Base-by-base conservation (phyloP, 2,329 filamentous ascomycete species). In the Sporothrix brasiliensis region DNA sequence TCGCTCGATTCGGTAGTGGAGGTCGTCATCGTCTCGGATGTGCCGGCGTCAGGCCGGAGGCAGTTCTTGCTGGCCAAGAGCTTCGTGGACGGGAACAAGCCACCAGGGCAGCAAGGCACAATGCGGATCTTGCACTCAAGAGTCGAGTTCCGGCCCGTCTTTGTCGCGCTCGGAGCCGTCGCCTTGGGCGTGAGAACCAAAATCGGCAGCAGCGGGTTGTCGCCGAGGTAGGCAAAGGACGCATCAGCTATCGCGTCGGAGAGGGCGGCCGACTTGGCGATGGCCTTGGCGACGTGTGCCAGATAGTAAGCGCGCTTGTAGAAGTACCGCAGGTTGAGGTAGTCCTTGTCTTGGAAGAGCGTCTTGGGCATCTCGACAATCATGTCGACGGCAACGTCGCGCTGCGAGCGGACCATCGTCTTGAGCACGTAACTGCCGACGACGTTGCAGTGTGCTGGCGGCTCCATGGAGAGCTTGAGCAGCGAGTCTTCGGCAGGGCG, bases 251-350 rank as follows among this genome's bases (percentile, higher is more conserved):
- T 84, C 0, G 82, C 81, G 19, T 85, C 79, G 4, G 81, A 82
- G 60, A 89, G 79, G 3, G 85, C 81, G 50, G 86, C 81, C 50
- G 86, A 83, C 21, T 73, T 88, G 88, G 58, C 11, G 68, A 98
- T 82, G 4, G 87, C 88, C 41, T 88, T 88, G 16, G 93, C 89
- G 70, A 98, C 83, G 74, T 91, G 92, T 47, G 94, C 92, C 67
- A 98, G 82, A 77, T 96, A 98, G 80, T 94, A 98, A 14, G 95
- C 92, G 73, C 94, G 86, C 77, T 97, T 96, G 81, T 97, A 94
- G 77, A 97, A 97, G 81, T 97, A 98, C 72, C 95, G 88, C 83
- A 95, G 86, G 79, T 97, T 93, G 66, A 94, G 85, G 78, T 94
- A 97, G 80, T 99, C 95, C 80, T 98, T 98, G 58, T 96, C 92